Conservation (phyloP, 2,329 filamentous ascomycete genomes). For the Colletotrichum sp. region DNA sequence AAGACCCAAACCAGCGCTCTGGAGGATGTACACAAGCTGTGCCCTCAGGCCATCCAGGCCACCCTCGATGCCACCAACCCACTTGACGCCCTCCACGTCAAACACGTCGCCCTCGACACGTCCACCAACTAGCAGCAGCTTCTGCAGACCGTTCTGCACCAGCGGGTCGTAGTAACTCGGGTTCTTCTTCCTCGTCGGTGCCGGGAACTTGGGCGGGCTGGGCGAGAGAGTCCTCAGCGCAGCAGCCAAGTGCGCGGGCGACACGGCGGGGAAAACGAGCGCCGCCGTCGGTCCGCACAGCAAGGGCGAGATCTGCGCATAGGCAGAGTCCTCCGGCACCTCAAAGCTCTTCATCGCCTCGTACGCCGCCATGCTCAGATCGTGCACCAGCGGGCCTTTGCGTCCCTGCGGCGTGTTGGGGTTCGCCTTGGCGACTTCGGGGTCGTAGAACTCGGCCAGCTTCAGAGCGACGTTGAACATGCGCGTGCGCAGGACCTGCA, state of each 20-base stretch:
- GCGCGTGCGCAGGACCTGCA: constrained; percentile 87
- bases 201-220: constrained; percentile 73
- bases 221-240: constrained; percentile 82
- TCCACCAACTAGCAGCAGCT: constrained; percentile 85
- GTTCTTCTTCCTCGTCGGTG: constrained; percentile 76
- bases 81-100: constrained; percentile 71
- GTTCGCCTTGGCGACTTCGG: constrained; percentile 34
- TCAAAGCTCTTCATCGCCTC: constrained; percentile 46
- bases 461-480: constrained; percentile 87
- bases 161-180: constrained; percentile 81
- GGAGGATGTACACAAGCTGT: constrained; percentile 82
- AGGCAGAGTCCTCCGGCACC: constrained; percentile 44
- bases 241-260: constrained; percentile 82
- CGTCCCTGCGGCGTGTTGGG: constrained; percentile 32
- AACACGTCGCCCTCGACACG: constrained; percentile 86
- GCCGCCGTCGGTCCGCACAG: constrained; percentile 82
- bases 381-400: constrained; percentile 46
- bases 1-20: constrained; percentile 78
- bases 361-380: constrained; percentile 60
- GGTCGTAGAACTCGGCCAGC: constrained; percentile 83
- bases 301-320: constrained; percentile 72
- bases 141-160: constrained; percentile 83
- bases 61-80: constrained; percentile 77
- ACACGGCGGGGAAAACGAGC: constrained; percentile 81
- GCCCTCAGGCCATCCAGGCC: constrained; percentile 81